Conservation (phyloP, 805 yeast genomes). For the Candida odintsovae region DNA sequence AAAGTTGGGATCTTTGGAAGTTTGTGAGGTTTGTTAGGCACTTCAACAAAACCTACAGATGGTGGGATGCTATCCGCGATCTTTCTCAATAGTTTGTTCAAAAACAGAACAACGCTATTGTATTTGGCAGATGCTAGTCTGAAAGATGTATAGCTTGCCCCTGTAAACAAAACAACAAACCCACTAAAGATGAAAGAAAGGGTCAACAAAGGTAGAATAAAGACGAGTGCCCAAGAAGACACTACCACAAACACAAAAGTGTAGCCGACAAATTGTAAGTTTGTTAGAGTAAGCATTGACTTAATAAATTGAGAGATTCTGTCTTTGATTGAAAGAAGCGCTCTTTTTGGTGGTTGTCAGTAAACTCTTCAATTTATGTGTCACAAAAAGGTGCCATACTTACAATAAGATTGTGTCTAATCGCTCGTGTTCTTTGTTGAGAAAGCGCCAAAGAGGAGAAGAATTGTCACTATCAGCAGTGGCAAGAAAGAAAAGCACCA, state of each 20-base stretch:
- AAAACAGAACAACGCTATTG: conserved; percentile 20
- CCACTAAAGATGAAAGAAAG: conserved; percentile 23
- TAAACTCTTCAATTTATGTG: neutral
- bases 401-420: conserved; percentile 17
- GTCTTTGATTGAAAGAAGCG: neutral
- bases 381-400: neutral
- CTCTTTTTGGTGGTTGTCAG: neutral
- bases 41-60: conserved; percentile 22
- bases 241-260: conserved; percentile 13
- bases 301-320: neutral
- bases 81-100: conserved; percentile 21
- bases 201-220: conserved; percentile 18
- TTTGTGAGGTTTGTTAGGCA: conserved; percentile 1
- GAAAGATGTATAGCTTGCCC: conserved; percentile 21
- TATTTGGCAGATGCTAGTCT: conserved; percentile 22
- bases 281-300: conserved; percentile 11
- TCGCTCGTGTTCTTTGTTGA: conserved; percentile 7
- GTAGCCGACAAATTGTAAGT: conserved; percentile 15
- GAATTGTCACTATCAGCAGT: conserved; percentile 3
- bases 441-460: conserved; percentile 7
- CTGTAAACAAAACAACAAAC: conserved; percentile 20
- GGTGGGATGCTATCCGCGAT: conserved; percentile 25
- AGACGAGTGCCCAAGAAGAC: conserved; percentile 11
- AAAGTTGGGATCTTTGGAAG: conserved; percentile 1
- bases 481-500: neutral